Conservation (phyloP, 495 filamentous ascomycete genomes). For the Penicillium lagena region DNA sequence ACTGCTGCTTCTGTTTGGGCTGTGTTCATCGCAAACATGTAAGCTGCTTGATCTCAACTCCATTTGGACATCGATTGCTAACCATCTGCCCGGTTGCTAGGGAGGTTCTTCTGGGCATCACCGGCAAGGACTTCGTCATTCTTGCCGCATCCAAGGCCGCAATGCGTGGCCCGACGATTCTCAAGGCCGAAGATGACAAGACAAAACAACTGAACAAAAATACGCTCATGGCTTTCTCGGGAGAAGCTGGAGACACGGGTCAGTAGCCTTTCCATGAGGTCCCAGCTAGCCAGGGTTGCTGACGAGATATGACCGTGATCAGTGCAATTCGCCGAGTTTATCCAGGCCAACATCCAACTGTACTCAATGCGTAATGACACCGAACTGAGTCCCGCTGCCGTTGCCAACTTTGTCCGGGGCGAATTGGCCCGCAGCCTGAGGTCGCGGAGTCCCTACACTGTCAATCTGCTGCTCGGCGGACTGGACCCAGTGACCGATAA, state of each 20-base stretch:
- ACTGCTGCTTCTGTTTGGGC: neutral
- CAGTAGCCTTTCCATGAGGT: constrained; percentile 14
- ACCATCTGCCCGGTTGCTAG: constrained; percentile 34
- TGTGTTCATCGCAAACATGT: constrained; percentile 25
- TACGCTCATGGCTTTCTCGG: constrained; percentile 93
- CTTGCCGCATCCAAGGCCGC: constrained; percentile 94
- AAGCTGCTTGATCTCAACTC: neutral
- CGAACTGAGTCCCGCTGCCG: constrained; percentile 79
- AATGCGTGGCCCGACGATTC: constrained; percentile 92
- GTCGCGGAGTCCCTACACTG: constrained; percentile 87
- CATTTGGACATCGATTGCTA: too few relatives aligned
- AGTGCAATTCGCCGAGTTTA: constrained; percentile 99
- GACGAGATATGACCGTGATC: constrained; percentile 9
- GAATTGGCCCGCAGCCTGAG: constrained; percentile 86
- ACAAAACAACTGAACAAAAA: constrained; percentile 83
- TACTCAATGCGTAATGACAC: constrained; percentile 97
- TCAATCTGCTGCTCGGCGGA: constrained; percentile 91
- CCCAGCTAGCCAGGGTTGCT: neutral
- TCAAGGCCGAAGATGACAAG: constrained; percentile 97
- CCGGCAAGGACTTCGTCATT: constrained; percentile 97
- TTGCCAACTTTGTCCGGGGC: constrained; percentile 85
- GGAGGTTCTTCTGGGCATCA: constrained; percentile 98
- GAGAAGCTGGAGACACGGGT: constrained; percentile 96
- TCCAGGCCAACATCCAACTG: constrained; percentile 95
- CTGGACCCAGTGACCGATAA: constrained; percentile 81